Conservation (phyloP, 2,329 filamentous ascomycete genomes). For the Colletotrichum sp. region DNA sequence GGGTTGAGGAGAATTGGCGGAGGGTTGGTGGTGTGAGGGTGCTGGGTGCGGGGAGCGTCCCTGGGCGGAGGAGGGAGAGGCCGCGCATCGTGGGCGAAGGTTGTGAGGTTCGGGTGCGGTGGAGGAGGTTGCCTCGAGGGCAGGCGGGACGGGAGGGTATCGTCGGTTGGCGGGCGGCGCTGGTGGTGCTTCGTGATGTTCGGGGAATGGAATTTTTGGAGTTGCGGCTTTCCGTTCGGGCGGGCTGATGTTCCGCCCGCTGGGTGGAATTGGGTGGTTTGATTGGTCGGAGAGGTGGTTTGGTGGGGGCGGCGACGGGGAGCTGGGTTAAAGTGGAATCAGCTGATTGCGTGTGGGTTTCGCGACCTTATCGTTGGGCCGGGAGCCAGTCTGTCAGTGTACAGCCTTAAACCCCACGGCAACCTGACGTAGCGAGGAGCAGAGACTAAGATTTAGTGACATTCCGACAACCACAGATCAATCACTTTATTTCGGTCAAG, state of each 20-base stretch:
- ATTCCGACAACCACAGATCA: neutral
- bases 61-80: neutral
- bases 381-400: neutral
- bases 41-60: neutral
- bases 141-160: neutral
- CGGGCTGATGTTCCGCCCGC: conserved; percentile 7
- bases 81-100: neutral
- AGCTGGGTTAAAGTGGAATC: conserved; percentile 25
- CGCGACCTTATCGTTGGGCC: conserved; percentile 25
- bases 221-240: conserved; percentile 1
- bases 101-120: conserved; percentile 20
- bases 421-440: neutral
- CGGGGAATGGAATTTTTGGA: conserved; percentile 9
- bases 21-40: neutral
- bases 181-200: neutral
- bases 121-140: conserved; percentile 4
- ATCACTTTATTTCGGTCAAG: neutral
- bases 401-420: neutral
- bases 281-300: neutral
- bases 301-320: neutral
- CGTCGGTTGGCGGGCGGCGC: neutral
- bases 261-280: neutral
- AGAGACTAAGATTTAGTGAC: neutral
- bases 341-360: conserved; percentile 39
- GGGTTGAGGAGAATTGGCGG: conserved; percentile 41